A percentile compares a stretch with the other conserved stretches of the same genome.
Conservation (phyloP, 2,329 filamentous ascomycete species). For the Neonectria neomacrospora region DNA sequence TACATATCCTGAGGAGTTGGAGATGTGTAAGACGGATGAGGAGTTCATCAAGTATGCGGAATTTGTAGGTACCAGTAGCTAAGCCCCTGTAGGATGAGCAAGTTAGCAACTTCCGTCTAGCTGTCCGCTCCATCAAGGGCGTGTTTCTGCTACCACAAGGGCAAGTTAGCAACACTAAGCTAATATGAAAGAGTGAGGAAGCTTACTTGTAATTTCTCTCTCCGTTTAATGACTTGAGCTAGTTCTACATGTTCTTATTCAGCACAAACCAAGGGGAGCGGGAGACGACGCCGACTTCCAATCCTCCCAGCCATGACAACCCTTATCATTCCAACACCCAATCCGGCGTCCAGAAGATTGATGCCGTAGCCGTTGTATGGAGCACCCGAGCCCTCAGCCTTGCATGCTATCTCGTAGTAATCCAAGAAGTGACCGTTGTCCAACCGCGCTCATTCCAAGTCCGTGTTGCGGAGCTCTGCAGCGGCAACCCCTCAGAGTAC, state of each 20-base stretch:
- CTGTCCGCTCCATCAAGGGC: no score
- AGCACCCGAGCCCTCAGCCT: conserved; percentile 50
- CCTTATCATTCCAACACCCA: conserved; percentile 29
- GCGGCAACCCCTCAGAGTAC: no score
- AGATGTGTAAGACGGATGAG: conserved; percentile 40
- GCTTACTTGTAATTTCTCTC: not conserved
- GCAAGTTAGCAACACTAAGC: conserved; percentile 13
- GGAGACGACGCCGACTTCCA: not conserved
- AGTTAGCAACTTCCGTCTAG: conserved; percentile 14
- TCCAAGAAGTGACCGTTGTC: no score
- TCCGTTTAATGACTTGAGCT: not conserved
- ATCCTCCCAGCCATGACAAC: not conserved
- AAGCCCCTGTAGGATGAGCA: conserved; percentile 7
- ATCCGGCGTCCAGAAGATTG: conserved; percentile 53
- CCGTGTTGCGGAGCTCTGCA: no score
- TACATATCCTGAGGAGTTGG: conserved; percentile 44
- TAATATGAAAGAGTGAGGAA: conserved; percentile 5
- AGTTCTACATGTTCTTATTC: no score
- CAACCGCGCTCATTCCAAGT: no score
- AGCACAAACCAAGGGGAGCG: no score
- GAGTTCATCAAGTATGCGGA: conserved; percentile 44
- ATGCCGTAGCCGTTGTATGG: conserved; percentile 56
- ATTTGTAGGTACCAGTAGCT: conserved; percentile 27
- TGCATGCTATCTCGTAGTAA: no score
- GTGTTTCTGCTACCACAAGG: no score